These are phyloP conservation scores for Diplodia mutila DNA, from an alignment of 2,329 filamentous ascomycete species.

Conservation along the genomic window DNA sequence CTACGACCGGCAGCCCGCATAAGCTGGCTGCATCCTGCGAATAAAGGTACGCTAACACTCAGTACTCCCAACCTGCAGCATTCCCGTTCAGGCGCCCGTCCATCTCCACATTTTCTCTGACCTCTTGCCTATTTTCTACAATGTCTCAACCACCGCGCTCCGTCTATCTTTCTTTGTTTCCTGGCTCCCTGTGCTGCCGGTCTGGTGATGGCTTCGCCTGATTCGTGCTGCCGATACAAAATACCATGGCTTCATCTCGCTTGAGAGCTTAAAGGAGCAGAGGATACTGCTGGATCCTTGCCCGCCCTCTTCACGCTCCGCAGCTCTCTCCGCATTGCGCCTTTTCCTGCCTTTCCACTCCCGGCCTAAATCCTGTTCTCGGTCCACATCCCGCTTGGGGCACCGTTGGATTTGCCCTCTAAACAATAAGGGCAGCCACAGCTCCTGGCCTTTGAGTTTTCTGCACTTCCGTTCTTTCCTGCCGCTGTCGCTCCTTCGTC, in stretches of 20 bases:
- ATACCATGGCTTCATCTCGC: constrained; percentile 9
- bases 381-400: neutral
- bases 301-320: constrained; percentile 8
- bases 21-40: neutral
- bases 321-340: neutral
- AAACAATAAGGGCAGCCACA: neutral
- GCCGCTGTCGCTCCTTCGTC: neutral
- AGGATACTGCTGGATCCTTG: constrained; percentile 2
- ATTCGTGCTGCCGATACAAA: constrained; percentile 3
- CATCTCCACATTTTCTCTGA: constrained; percentile 5
- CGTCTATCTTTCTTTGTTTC: constrained; percentile 11
- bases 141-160: constrained; percentile 7
- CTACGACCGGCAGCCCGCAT: constrained; percentile 14
- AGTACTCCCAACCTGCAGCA: neutral
- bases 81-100: constrained; percentile 8
- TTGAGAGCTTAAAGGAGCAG: constrained; percentile 12
- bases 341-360: neutral
- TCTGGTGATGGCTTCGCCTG: constrained; percentile 13
- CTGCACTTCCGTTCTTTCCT: neutral
- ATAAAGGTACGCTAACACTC: constrained; percentile 7
- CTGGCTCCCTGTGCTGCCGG: constrained; percentile 1
- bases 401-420: neutral
- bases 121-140: neutral
- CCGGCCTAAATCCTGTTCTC: neutral
- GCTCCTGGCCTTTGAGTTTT: neutral